phyloP scores from a whole-genome alignment of 1,284 basidiomycete genomes.

The Afroboletus lepidellus region DNA sequence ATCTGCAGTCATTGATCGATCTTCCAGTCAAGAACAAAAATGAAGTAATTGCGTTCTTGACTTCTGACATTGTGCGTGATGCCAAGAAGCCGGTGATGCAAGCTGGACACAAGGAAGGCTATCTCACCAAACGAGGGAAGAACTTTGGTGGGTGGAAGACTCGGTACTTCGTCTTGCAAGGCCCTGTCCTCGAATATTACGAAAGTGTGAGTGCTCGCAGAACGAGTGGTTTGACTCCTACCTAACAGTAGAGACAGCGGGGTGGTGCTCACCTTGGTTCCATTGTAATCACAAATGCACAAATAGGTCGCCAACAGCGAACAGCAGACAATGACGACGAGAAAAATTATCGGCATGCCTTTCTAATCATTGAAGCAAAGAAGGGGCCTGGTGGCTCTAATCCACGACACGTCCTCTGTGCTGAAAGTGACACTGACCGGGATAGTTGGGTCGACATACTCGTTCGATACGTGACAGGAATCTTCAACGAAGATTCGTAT shows the following conservation, averaged over 20 bases:
- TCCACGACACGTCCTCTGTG: constrained; percentile 90
- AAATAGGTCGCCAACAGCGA: constrained; percentile 61
- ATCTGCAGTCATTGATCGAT: constrained; percentile 83
- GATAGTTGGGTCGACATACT: constrained; percentile 95
- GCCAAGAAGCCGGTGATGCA: constrained; percentile 73
- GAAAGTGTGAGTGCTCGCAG: constrained; percentile 72
- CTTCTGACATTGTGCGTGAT: constrained; percentile 80
- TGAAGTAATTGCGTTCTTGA: constrained; percentile 91
- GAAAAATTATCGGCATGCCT: constrained; percentile 94
- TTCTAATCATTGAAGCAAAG: constrained; percentile 90
- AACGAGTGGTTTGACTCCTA: constrained; percentile 8
- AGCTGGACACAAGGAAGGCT: constrained; percentile 90
- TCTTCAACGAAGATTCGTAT: constrained; percentile 65
- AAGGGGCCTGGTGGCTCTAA: constrained; percentile 68
- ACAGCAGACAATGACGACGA: constrained; percentile 69
- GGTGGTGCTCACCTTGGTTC: constrained; percentile 89
- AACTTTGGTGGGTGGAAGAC: constrained; percentile 98
- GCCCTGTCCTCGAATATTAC: constrained; percentile 88
- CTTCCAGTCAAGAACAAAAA: constrained; percentile 86
- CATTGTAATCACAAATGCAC: constrained; percentile 83
- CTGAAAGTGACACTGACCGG: constrained; percentile 90
- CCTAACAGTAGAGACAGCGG: constrained; percentile 50
- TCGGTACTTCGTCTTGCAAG: constrained; percentile 88
- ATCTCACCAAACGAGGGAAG: constrained; percentile 94
- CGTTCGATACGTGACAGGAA: constrained; percentile 76